Evolutionary conservation across 75 land plant species (phyloP).

Genomic region (Pseudotsuga menziesii): DNA sequence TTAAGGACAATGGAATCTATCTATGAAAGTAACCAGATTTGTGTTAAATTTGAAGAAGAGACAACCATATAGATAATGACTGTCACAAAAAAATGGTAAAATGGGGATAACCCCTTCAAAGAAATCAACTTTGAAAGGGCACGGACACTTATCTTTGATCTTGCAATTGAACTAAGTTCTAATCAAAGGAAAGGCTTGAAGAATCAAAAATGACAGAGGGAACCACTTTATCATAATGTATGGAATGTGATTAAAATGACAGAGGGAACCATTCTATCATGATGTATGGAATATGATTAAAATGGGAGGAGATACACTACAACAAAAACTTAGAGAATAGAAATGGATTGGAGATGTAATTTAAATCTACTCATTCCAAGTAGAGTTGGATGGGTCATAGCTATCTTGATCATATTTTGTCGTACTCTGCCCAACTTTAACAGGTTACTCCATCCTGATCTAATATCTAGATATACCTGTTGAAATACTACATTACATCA

Average conservation of each 20-base stretch:
- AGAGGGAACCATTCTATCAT: not conserved
- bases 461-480: not conserved
- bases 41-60: not conserved
- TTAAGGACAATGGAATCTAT: not conserved
- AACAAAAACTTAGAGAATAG: not conserved
- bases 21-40: not conserved
- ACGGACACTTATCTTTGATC: not conserved
- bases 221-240: not conserved
- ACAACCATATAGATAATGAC: too few species aligned
- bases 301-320: not conserved
- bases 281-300: not conserved
- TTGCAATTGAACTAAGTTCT: not conserved
- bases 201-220: too few species aligned
- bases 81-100: not conserved
- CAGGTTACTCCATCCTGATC: not conserved
- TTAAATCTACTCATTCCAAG: not conserved
- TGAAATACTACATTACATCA: not conserved
- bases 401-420: not conserved
- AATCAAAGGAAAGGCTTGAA: not conserved
- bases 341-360: not conserved
- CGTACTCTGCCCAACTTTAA: not conserved
- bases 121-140: not conserved
- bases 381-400: not conserved
- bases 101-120: not conserved
- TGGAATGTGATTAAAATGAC: too few species aligned